A percentile compares a stretch with the other conserved stretches of the same genome.
These are phyloP conservation scores for Auriscalpium orientale DNA, from an alignment of 768 basidiomycete genomes.

Conservation along the genomic window DNA sequence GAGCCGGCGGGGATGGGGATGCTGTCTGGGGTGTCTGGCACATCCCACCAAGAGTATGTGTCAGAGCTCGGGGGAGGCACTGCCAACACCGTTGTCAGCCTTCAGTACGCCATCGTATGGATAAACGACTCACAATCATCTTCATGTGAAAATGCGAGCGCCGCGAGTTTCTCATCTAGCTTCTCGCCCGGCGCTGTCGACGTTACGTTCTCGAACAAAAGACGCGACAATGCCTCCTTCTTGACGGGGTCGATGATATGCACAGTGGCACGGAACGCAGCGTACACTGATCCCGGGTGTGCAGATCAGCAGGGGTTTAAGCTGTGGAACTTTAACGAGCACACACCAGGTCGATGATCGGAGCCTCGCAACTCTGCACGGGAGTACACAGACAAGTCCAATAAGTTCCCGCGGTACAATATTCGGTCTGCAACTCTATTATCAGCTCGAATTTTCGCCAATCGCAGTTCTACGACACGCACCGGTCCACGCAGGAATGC, in stretches of 20 bases:
- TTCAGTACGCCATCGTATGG: neutral
- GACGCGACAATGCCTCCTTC: slow-evolving; percentile 57
- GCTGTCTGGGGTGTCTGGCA: slow-evolving; percentile 38
- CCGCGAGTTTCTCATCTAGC: slow-evolving; percentile 62
- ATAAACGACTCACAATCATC: slow-evolving; percentile 34
- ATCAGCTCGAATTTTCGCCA: slow-evolving; percentile 8
- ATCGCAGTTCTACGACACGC: slow-evolving; percentile 14
- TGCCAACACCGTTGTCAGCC: slow-evolving; percentile 23
- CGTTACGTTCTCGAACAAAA: slow-evolving; percentile 60
- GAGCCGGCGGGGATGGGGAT: slow-evolving; percentile 23
- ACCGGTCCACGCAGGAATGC: slow-evolving; percentile 98
- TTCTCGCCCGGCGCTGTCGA: slow-evolving; percentile 58
- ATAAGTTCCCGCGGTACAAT: slow-evolving; percentile 63
- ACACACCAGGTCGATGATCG: slow-evolving; percentile 86
- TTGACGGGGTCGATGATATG: slow-evolving; percentile 74
- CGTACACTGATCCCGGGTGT: slow-evolving; percentile 56
- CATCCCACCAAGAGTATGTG: slow-evolving; percentile 73
- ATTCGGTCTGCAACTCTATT: slow-evolving; percentile 68
- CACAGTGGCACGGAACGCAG: slow-evolving; percentile 70
- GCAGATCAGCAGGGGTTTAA: neutral
- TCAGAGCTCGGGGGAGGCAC: slow-evolving; percentile 86
- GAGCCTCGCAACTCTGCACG: slow-evolving; percentile 84
- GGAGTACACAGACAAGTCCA: slow-evolving; percentile 75
- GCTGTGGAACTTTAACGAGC: neutral
- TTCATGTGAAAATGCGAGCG: slow-evolving; percentile 41